phyloP scores from a whole-genome alignment of 495 filamentous ascomycete genomes.

The Trichoderma virens region DNA sequence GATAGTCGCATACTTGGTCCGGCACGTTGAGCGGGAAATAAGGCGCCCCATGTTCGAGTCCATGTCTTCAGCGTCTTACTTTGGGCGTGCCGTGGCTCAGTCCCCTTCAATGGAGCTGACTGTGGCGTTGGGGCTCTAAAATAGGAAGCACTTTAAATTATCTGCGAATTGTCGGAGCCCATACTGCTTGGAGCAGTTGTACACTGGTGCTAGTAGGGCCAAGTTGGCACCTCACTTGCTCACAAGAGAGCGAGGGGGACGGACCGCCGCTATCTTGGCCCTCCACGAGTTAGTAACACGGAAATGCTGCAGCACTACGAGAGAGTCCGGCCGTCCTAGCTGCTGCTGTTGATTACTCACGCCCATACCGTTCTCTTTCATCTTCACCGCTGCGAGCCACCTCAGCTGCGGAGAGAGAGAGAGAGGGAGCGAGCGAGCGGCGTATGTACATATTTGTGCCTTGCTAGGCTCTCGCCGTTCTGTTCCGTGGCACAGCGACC shows the following conservation, averaged over 20 bases:
- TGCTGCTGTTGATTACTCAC: neutral
- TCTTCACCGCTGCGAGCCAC: neutral
- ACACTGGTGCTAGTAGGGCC: no score
- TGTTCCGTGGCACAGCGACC: neutral
- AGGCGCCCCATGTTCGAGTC: no score
- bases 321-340: neutral
- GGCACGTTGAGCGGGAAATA: no score
- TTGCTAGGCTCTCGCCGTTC: neutral
- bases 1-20: neutral
- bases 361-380: neutral
- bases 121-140: neutral
- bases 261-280: neutral
- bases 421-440: no score
- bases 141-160: neutral
- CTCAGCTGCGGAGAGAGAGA: neutral
- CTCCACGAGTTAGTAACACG: neutral
- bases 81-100: no score
- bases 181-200: no score
- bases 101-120: neutral
- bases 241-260: neutral
- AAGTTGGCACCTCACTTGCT: neutral
- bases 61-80: no score
- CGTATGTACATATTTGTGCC: no score
- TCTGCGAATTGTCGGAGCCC: no score
- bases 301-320: slow-evolving; percentile 1